phyloP scores from a whole-genome alignment of 2,329 filamentous ascomycete genomes.

The Pseudogymnoascus verrucosus region DNA sequence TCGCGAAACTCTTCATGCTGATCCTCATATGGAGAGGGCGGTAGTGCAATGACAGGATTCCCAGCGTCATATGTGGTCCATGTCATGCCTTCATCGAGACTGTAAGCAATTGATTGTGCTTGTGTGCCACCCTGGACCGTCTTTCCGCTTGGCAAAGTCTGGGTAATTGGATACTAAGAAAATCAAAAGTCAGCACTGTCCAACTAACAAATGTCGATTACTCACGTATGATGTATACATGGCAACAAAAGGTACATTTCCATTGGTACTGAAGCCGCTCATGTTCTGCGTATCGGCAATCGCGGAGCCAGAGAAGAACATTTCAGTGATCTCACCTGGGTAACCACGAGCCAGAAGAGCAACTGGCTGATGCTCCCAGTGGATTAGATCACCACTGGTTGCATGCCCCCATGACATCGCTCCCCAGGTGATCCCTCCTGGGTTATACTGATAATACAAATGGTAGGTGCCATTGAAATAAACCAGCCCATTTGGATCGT shows the following conservation, averaged over 20 bases:
- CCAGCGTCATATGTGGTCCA: constrained; percentile 44
- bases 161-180: neutral
- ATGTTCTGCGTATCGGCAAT: constrained; percentile 55
- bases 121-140: constrained; percentile 32
- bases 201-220: neutral
- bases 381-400: constrained; percentile 51
- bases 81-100: constrained; percentile 48
- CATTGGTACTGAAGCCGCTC: constrained; percentile 51
- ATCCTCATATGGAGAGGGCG: constrained; percentile 11
- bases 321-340: constrained; percentile 30
- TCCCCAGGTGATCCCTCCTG: constrained; percentile 38
- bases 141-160: constrained; percentile 24
- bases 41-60: constrained; percentile 46
- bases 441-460: constrained; percentile 57
- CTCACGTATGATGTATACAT: constrained; percentile 24
- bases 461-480: constrained; percentile 46
- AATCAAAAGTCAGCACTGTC: neutral
- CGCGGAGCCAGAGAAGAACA: constrained; percentile 44
- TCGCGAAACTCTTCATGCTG: constrained; percentile 45
- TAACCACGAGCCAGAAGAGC: constrained; percentile 32
- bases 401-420: constrained; percentile 61
- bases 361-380: constrained; percentile 55
- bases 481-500: constrained; percentile 54
- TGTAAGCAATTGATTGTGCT: constrained; percentile 33
- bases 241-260: constrained; percentile 51